These are phyloP conservation scores for Dovyalis caffra DNA, from an alignment of 345 rosid species.

Conservation along the genomic window DNA sequence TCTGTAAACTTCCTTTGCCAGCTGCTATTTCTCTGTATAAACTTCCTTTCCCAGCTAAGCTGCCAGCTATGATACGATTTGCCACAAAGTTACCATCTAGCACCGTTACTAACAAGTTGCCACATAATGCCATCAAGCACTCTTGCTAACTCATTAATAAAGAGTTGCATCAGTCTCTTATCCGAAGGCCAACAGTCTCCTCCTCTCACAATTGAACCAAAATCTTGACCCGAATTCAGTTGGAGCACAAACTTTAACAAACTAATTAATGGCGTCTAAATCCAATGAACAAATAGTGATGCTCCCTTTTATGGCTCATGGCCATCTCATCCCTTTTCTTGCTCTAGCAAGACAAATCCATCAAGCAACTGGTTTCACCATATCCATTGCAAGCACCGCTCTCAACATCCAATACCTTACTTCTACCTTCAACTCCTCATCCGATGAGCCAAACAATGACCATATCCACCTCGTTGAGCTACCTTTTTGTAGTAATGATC, in stretches of 20 bases:
- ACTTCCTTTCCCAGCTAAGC: too few species aligned
- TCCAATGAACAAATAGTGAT: slow-evolving; percentile 32
- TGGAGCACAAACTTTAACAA: neutral
- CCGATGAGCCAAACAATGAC: neutral
- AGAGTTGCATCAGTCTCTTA: neutral
- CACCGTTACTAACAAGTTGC: too few species aligned
- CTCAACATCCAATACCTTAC: slow-evolving; percentile 37
- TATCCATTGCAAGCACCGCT: slow-evolving; percentile 47
- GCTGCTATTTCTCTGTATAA: too few species aligned
- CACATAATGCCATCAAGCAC: too few species aligned
- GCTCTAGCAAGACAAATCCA: slow-evolving; percentile 39
- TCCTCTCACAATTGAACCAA: neutral
- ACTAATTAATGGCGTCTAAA: neutral
- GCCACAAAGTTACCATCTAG: too few species aligned
- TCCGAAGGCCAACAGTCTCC: neutral
- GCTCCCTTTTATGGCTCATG: slow-evolving; percentile 52
- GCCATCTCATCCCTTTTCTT: slow-evolving; percentile 58
- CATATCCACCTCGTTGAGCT: slow-evolving; percentile 33
- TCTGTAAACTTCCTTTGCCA: too few species aligned
- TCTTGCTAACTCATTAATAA: too few species aligned
- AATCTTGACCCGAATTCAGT: neutral
- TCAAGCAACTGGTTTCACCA: slow-evolving; percentile 24
- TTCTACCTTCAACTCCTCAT: slow-evolving; percentile 20
- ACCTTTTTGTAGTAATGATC: slow-evolving; percentile 31
- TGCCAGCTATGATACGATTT: too few species aligned